Conservation (phyloP, 305 asterid species). For the Rubia tinctorum region DNA sequence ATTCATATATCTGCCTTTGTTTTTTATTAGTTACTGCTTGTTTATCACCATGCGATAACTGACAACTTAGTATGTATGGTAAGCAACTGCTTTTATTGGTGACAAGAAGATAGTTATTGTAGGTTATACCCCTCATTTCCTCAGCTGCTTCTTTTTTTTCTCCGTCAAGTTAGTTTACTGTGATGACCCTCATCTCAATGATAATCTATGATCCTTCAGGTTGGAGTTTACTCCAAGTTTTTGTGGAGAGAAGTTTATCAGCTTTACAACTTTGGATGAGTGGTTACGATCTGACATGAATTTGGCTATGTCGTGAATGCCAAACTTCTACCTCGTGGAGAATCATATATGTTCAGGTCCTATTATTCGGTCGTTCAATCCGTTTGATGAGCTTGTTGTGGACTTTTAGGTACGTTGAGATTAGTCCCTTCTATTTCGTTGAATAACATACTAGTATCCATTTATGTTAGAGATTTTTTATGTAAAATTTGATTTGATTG, state of each 20-base stretch:
- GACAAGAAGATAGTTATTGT: too few relatives aligned
- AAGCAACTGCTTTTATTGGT: too few relatives aligned
- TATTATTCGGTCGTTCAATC: slow-evolving; percentile 62
- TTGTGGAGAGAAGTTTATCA: slow-evolving; percentile 83
- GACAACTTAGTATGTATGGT: too few relatives aligned
- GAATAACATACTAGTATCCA: not conserved
- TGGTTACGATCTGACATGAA: slow-evolving; percentile 78
- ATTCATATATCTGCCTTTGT: too few relatives aligned
- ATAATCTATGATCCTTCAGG: slow-evolving; percentile 34
- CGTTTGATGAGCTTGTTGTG: slow-evolving; percentile 60
- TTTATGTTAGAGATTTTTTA: not conserved
- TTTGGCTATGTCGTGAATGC: slow-evolving; percentile 70
- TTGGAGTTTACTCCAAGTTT: slow-evolving; percentile 87
- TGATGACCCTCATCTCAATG: not conserved
- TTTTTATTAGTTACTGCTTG: too few relatives aligned
- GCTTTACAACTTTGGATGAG: slow-evolving; percentile 74
- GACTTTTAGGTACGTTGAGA: slow-evolving; percentile 63
- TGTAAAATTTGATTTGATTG: not conserved
- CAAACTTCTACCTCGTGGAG: slow-evolving; percentile 84
- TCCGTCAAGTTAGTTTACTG: not conserved
- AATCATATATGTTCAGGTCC: slow-evolving; percentile 67
- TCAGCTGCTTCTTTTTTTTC: too few relatives aligned
- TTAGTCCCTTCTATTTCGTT: not conserved
- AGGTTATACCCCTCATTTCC: too few relatives aligned
- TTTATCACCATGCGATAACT: too few relatives aligned